These are phyloP conservation scores for Naematelia aurantialba DNA, from an alignment of 768 basidiomycete genomes.

Conservation along the genomic window DNA sequence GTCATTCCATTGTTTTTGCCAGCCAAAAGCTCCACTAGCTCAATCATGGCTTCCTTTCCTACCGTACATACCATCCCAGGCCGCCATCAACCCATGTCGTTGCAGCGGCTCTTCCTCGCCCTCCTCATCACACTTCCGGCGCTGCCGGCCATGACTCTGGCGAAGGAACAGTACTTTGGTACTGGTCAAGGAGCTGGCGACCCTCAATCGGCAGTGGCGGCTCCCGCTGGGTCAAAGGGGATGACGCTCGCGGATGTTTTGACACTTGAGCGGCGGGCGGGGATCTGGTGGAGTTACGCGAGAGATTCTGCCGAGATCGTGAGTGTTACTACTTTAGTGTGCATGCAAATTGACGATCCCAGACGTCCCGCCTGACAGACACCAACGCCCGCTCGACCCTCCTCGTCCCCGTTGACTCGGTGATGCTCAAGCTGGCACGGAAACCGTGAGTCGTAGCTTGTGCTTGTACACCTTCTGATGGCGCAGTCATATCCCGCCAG, in stretches of 20 bases:
- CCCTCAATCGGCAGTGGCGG: background rate
- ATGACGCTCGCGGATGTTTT: constrained; percentile 30
- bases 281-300: constrained; percentile 40
- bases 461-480: background rate
- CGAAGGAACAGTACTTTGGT: background rate
- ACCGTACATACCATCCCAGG: background rate
- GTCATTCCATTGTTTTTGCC: background rate
- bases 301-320: constrained; percentile 32
- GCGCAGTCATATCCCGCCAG: background rate
- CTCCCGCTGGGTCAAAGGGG: background rate
- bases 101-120: background rate
- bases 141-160: background rate
- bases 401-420: constrained; percentile 81
- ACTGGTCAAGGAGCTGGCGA: too few species aligned
- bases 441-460: constrained; percentile 65
- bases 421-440: constrained; percentile 70
- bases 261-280: constrained; percentile 30
- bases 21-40: background rate
- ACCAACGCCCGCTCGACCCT: constrained; percentile 54
- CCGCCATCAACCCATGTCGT: background rate
- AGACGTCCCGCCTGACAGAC: background rate
- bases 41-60: too few species aligned
- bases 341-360: background rate
- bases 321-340: constrained; percentile 9
- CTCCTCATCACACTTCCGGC: background rate